These are phyloP conservation scores for Pseudocercospora eumusae DNA, from an alignment of 2,329 filamentous ascomycete species.

Conservation along the genomic window DNA sequence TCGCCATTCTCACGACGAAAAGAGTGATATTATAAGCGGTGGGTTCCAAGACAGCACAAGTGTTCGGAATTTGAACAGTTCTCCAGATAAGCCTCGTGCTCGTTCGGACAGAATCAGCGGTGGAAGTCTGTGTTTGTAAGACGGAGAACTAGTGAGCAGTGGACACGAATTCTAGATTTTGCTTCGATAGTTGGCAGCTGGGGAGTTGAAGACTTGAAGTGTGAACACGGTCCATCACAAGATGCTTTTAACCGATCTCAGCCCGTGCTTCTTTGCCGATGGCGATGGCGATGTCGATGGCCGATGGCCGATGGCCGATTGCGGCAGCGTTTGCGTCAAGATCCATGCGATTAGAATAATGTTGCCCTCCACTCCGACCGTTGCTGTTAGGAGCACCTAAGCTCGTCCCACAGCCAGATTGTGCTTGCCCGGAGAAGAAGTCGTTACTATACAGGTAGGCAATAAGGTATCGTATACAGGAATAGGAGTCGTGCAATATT, in stretches of 20 bases:
- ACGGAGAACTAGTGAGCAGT: too few relatives aligned
- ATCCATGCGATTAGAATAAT: not conserved
- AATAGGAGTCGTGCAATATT: conserved; percentile 3
- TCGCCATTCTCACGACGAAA: not conserved
- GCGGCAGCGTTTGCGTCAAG: conserved; percentile 4
- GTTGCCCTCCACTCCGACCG: not conserved
- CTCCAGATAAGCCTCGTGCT: too few relatives aligned
- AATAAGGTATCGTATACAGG: too few relatives aligned
- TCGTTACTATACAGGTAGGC: not conserved
- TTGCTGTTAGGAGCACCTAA: not conserved
- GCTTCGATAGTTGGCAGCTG: too few relatives aligned
- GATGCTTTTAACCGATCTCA: not conserved
- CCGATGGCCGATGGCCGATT: too few relatives aligned
- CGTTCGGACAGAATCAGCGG: too few relatives aligned
- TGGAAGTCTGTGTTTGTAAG: too few relatives aligned
- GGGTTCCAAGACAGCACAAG: not conserved
- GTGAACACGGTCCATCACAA: too few relatives aligned
- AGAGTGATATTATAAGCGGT: not conserved
- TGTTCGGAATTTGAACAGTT: not conserved
- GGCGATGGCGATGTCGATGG: too few relatives aligned
- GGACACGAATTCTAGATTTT: too few relatives aligned
- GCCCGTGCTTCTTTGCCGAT: not conserved
- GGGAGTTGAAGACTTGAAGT: too few relatives aligned
- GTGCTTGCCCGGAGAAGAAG: conserved; percentile 2
- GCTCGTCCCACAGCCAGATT: not conserved